Evolutionary conservation across 163 green algal genomes (phyloP).

Genomic region (Coccomyxa subellipsoidea): DNA sequence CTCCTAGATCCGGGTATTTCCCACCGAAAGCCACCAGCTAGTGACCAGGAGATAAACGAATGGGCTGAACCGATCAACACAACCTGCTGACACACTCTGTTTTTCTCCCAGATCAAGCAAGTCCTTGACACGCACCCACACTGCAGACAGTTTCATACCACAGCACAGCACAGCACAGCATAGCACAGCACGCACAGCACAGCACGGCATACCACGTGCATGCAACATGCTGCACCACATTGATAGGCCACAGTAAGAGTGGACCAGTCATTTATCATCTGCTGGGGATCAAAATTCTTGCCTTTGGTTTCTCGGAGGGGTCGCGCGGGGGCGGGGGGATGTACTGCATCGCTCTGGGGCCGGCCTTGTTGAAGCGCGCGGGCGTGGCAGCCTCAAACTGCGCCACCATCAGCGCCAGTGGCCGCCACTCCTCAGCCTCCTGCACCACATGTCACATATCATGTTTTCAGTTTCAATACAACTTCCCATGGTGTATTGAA

Average conservation of each 20-base stretch:
- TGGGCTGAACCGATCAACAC: background rate
- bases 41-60: background rate
- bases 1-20: too few relatives aligned
- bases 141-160: background rate
- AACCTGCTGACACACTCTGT: background rate
- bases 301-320: background rate
- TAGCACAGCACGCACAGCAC: too few relatives aligned
- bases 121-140: background rate
- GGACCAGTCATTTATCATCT: background rate
- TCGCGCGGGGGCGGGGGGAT: background rate
- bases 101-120: background rate
- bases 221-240: too few relatives aligned
- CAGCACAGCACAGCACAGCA: too few relatives aligned
- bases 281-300: background rate
- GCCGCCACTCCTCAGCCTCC: background rate
- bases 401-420: slow-evolving; percentile 6
- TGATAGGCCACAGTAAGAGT: background rate
- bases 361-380: background rate
- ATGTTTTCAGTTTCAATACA: too few relatives aligned
- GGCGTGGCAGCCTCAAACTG: slow-evolving; percentile 5
- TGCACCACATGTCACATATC: background rate
- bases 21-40: background rate
- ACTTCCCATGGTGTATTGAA: too few relatives aligned
- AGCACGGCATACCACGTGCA: too few relatives aligned
- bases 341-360: background rate